Conservation (phyloP, 2,329 filamentous ascomycete species). For the Colletotrichum nymphaeae region DNA sequence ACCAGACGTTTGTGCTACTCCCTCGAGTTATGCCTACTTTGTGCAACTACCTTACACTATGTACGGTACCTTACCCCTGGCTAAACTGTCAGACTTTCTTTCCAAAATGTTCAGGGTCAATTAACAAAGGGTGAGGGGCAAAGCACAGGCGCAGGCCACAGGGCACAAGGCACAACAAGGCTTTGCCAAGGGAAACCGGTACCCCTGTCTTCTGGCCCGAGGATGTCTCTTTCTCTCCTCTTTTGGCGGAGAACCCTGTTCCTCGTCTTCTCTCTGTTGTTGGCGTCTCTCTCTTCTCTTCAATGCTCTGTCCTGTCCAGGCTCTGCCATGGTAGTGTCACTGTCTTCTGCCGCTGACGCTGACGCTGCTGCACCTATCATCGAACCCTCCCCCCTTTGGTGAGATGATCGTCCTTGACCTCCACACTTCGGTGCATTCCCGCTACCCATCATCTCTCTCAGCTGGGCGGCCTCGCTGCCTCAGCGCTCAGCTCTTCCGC, state of each 20-base stretch:
- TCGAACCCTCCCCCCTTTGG: neutral
- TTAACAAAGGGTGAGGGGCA: neutral
- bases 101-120: slow-evolving; percentile 1
- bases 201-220: neutral
- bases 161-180: neutral
- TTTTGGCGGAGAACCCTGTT: slow-evolving; percentile 35
- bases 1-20: neutral
- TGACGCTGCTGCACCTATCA: neutral
- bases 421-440: slow-evolving; percentile 18
- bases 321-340: too few species aligned
- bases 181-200: slow-evolving; percentile 22
- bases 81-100: neutral
- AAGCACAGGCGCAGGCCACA: neutral
- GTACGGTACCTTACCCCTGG: neutral
- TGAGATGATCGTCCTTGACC: slow-evolving; percentile 21
- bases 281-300: neutral
- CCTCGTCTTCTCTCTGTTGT: slow-evolving; percentile 1
- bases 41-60: neutral
- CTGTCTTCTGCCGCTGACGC: neutral
- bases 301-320: neutral
- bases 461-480: slow-evolving; percentile 3
- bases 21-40: slow-evolving; percentile 5
- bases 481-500: neutral
- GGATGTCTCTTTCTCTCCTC: slow-evolving; percentile 12
- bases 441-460: neutral